Base-by-base conservation (phyloP, 2,329 filamentous ascomycete genomes). In the Aspergillus sp. region DNA sequence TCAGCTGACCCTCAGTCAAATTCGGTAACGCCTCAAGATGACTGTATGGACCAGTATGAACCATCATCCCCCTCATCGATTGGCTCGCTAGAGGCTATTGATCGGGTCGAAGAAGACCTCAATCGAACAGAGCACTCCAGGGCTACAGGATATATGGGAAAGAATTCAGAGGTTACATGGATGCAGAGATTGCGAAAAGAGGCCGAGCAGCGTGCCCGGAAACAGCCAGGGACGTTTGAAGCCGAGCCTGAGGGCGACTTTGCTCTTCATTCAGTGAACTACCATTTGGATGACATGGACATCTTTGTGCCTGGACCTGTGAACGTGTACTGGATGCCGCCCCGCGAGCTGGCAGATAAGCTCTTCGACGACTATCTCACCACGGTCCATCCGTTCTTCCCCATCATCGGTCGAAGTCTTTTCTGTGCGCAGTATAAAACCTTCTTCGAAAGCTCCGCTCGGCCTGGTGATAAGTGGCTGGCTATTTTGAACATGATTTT, bases 401-500 rank as follows among this genome's bases (percentile, higher is more conserved):
- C 70, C 3, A 69, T 73, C n/a, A 61, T 73, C 38, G 67, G 65
- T 47, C 62, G 62, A 33, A 53, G 61, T 5, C 65, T 68, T 8
- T 72, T 73, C 42, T 49, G 56, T 5, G 57, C 59, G 11, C 68
- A 71, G 39, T 73, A 70, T 39, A 59, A 56, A 42, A 65, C 59
- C 7, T 69, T 70, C 39, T 68, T 59, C 36, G 64, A 64, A 26
- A 60, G 56, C 12, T 49, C 53, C 26, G 60, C 59, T 29, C 56
- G 61, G 6, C 64, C 64, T 7, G 64, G 64, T 4, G 63, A 65
- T 42, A 68, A 66, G 43, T 70, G 67, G 67, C 56, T 72, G 34
- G 69, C 70, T 11, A 71, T 71, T 26, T 49, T 73, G 45, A 73
- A 73, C 41, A 56, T 72, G 54, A 70, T 73, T 3, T 72, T 73